A percentile compares a stretch with the other conserved stretches of the same genome.
These are phyloP conservation scores for Codiaeum variegatum DNA, from an alignment of 441 rosid genomes.

Conservation along the genomic window DNA sequence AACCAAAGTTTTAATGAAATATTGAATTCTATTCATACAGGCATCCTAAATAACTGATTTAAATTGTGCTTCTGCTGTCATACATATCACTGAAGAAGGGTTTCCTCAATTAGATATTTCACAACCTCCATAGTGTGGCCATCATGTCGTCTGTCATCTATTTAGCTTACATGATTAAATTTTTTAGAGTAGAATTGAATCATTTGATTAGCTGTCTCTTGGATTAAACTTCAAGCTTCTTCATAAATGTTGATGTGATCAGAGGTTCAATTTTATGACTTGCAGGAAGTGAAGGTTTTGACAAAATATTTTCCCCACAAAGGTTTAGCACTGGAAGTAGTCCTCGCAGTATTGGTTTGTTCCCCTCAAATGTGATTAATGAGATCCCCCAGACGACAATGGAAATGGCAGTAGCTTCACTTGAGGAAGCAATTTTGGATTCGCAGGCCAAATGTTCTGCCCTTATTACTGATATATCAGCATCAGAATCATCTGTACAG, in stretches of 20 bases:
- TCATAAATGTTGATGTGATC: not conserved
- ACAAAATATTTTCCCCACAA: slow-evolving; percentile 61
- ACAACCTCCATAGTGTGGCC: not conserved
- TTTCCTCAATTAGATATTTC: not conserved
- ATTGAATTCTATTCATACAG: not conserved
- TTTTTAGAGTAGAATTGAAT: not conserved
- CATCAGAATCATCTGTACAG: slow-evolving; percentile 37
- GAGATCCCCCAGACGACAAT: slow-evolving; percentile 25
- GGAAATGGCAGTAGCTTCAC: slow-evolving; percentile 55
- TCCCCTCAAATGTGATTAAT: slow-evolving; percentile 17
- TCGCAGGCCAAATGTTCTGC: slow-evolving; percentile 60
- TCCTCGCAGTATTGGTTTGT: slow-evolving; percentile 34
- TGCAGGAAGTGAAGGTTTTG: slow-evolving; percentile 82
- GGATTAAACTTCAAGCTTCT: not conserved
- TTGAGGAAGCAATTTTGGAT: slow-evolving; percentile 67
- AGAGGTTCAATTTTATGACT: slow-evolving; percentile 16
- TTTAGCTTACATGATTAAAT: not conserved
- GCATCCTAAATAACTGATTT: not conserved
- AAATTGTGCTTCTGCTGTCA: not conserved
- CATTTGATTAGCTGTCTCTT: not conserved
- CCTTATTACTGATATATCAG: slow-evolving; percentile 35
- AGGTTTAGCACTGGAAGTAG: slow-evolving; percentile 23
- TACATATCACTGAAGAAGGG: no score
- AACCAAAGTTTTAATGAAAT: not conserved
- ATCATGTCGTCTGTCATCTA: not conserved